Evolutionary conservation across 2,329 filamentous ascomycete genomes (phyloP).

Genomic region (Scedosporium dehoogii): DNA sequence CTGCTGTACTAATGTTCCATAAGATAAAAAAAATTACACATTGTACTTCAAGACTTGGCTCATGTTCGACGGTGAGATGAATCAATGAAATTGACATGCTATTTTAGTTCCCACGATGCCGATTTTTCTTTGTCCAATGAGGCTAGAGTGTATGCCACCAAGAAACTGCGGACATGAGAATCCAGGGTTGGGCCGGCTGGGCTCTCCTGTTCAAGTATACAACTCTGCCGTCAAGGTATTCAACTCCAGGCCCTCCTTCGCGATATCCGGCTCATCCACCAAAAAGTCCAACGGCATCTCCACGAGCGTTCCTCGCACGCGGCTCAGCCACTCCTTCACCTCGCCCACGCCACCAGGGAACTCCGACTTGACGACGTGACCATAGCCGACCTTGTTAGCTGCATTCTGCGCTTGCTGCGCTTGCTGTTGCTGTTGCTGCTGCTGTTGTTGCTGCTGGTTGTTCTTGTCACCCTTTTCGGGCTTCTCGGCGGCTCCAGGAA

Average conservation of each 20-base stretch:
- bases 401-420: conserved; percentile 31
- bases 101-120: too few species aligned
- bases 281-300: conserved; percentile 90
- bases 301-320: conserved; percentile 61
- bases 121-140: too few species aligned
- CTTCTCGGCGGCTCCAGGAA: conserved; percentile 30
- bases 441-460: conserved; percentile 16
- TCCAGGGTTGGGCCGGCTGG: neutral
- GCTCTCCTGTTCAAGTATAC: conserved; percentile 44
- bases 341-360: conserved; percentile 64
- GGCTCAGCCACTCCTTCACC: conserved; percentile 58
- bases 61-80: neutral
- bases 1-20: neutral
- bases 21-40: neutral
- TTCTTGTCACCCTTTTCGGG: conserved; percentile 28
- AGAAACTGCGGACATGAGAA: neutral
- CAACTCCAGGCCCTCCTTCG: conserved; percentile 65
- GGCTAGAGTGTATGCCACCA: too few species aligned
- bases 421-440: conserved; percentile 18
- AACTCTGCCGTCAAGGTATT: conserved; percentile 64
- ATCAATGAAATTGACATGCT: too few species aligned
- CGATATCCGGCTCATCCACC: conserved; percentile 72
- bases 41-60: neutral
- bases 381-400: conserved; percentile 62
- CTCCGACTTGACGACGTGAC: conserved; percentile 75